Evolutionary conservation across 139 green algal genomes (phyloP), one percentile per base, ranked within the genome.

Genomic region (Auxenochlorella pyrenoidosa): DNA sequence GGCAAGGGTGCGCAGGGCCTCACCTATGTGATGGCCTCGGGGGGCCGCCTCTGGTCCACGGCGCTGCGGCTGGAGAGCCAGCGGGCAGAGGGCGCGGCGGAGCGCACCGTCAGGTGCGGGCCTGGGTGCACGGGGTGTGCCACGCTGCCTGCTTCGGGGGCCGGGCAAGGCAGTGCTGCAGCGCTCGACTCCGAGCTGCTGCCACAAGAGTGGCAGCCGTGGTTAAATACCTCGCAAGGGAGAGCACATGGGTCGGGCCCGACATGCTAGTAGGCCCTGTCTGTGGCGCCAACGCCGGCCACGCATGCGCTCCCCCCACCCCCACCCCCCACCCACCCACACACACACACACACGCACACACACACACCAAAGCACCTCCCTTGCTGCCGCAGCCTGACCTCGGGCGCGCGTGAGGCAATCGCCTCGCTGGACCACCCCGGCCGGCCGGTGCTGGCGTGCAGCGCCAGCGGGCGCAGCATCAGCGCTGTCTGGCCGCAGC

Each of bases 1-100:
- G 73, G 79, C 76, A 87, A 87, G 60, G 86, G 86, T 5, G 86
- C 86, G 72, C 80, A 82, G 59, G 88, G 83, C 28, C 65, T 87
- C 19, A 89, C 85, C 5, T 89, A 86, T 26, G 84, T 91, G 34
- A 85, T 84, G 59, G 88, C 84, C 2, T 54, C 72, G 0, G 58
- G 87, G 4, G 84, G 84, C 24, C 66, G 60, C n/a, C 78, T 91
- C 5, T 88, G 66, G 63, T 89, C 88, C 70, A 89, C 88, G 4
- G 77, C 84, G 22, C 79, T 89, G 58, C 82, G 85, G 34, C 63
- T 91, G 84, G 84, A 91, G 58, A 82, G 75, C 60, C 36, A 79
- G 65, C 43, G 60, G 38, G 40, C 59, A 2, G 40, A 81, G 40
- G 80, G 80, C 43, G 87, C 71, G 0, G 54, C 82, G 30, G 75